Base-by-base conservation (phyloP, 441 rosid genomes). In the Gossypium gossypioides region DNA sequence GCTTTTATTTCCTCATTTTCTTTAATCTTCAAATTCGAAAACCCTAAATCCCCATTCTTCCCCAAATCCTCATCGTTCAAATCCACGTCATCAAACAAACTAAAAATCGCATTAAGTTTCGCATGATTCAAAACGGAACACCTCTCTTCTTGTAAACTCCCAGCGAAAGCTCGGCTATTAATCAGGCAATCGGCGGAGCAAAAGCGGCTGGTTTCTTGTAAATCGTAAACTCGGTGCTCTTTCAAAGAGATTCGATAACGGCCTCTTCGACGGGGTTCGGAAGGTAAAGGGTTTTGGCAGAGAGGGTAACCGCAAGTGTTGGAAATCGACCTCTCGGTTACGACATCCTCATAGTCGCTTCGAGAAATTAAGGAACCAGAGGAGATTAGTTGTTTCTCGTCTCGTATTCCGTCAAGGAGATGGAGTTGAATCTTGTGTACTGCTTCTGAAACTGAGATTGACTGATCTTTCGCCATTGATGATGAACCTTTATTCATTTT, bases 301-400 rank as follows among this genome's bases (percentile, higher is more conserved):
- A 87, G 87, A 3, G 96, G 96, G 74, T 88, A 93, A 60, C 98
- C 97, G 74, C 96, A 93, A 42, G 83, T 70, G 72, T 81, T 65
- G 19, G 81, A 78, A 60, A 90, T 83, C 0, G 91, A 76, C 37
- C 98, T 82, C 77, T 93, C 98, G 5, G 77, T 75, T 44, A 87
- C 93, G 3, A 91, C 90, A 70, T 91, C 97, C 56, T 84, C 84
- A 76, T 91, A 91, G 76, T 93, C 97, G 42, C 67, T 75, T 3
- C 85, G 76, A 0, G 97, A 89, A 44, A 93, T 78, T 61, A 91
- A 24, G 0, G 84, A 80, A 3, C 92, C 87, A n/a, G 89, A 86
- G 40, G 89, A 84, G 51, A 86, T 78, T 44, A 93, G 84, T 75
- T 84, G 93, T 5, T 79, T 84, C 76, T 87, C 88, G 34, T 72